Base-by-base conservation (phyloP, 202 grass and related monocot genomes). In the Alloteropsis angusta region DNA sequence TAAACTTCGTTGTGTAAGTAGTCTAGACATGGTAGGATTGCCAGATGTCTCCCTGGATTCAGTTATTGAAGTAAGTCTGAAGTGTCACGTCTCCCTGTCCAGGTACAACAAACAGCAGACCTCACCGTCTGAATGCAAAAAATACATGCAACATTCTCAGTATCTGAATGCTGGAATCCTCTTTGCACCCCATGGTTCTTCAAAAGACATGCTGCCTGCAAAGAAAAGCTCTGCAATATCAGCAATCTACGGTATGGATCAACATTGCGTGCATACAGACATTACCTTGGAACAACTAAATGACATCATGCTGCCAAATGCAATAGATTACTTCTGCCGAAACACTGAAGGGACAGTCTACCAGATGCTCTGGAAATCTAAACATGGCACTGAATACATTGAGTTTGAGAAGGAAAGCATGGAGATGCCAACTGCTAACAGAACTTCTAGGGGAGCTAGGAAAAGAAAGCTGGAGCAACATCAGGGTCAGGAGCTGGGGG, bases 341-440 rank as follows among this genome's bases (percentile, higher is more conserved):
- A 49, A 77, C n/a, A 3, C 16, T 0, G 17, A 50, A 64, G 42
- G 11, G 2, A 49, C 18, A 14, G 6, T 2, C 0, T 47, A 77
- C 42, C 26, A 50, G n/a, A 49, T 77, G 18, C 43, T 63, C 7
- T 77, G 74, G 74, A 77, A 7, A 28, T 76, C 73, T 11, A 63
- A 2, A 5, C 18, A 12, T 7, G 30, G 17, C n/a, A 21, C 11
- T 19, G 44, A 30, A 65, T 65, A 63, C 28, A 44, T 68, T 56
- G 48, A 68, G 8, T 15, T 68, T n/a, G 36, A 42, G 13, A 56
- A 43, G 7, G 17, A 0, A 4, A 28, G 17, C 16, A 68, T 56
- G 0, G 8, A 11, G 3, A 36, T 14, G 10, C 11, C 16, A 14
- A 44, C 8, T 5, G 55, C 7, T n/a, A 3, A 1, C 9, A 30